These are phyloP conservation scores for Paramarasmius palmivorus DNA, from an alignment of 1,284 basidiomycete genomes.

Conservation along the genomic window DNA sequence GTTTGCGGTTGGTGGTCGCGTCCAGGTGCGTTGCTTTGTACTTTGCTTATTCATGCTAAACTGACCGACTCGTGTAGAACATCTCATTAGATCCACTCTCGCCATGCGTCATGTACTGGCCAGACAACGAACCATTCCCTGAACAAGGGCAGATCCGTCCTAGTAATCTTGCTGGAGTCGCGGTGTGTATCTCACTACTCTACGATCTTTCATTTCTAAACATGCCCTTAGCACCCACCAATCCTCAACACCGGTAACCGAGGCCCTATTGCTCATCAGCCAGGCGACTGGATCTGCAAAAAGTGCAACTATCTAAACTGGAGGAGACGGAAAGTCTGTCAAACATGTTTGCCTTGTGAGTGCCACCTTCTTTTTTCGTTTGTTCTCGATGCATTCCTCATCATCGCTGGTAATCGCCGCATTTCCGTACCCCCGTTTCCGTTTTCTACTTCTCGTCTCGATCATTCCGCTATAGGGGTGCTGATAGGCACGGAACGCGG, in stretches of 20 bases:
- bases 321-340: slow-evolving; percentile 84
- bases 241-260: slow-evolving; percentile 89
- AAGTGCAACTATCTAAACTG: slow-evolving; percentile 87
- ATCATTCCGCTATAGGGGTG: not conserved
- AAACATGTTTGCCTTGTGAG: slow-evolving; percentile 83
- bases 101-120: slow-evolving; percentile 84
- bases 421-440: slow-evolving; percentile 7
- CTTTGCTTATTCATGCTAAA: no score
- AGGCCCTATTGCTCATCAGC: slow-evolving; percentile 80
- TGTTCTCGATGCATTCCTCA: no score
- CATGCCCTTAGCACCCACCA: slow-evolving; percentile 61
- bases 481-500: slow-evolving; percentile 8
- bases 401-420: no score
- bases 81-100: slow-evolving; percentile 65
- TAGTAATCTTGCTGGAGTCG: slow-evolving; percentile 46
- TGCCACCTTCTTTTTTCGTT: no score
- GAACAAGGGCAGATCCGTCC: slow-evolving; percentile 77
- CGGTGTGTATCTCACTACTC: slow-evolving; percentile 42
- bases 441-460: no score
- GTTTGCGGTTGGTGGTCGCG: slow-evolving; percentile 70
- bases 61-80: slow-evolving; percentile 38
- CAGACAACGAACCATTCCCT: slow-evolving; percentile 79
- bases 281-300: slow-evolving; percentile 88
- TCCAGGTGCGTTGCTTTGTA: slow-evolving; percentile 48
- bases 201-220: slow-evolving; percentile 11